Evolutionary conservation across 257 asterid species (phyloP).

Genomic region (Striga asiatica): DNA sequence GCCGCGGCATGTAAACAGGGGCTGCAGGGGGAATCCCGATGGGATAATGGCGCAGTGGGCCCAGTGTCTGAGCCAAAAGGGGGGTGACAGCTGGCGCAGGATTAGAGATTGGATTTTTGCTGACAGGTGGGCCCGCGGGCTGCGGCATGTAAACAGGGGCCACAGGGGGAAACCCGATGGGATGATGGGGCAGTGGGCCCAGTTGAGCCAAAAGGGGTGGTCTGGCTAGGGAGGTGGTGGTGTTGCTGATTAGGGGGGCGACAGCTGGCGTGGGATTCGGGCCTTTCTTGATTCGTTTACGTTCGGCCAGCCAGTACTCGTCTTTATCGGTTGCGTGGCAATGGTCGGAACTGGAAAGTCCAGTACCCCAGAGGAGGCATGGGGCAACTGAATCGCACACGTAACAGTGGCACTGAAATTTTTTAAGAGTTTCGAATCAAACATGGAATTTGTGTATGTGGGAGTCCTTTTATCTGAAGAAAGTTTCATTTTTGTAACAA

Average conservation of each 20-base stretch:
- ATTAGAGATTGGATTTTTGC: too few relatives aligned
- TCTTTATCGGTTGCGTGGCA: conserved; percentile 88
- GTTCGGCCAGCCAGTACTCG: conserved; percentile 52
- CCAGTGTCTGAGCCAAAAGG: too few relatives aligned
- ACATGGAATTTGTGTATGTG: conserved; percentile 4
- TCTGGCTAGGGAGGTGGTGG: conserved; percentile 11
- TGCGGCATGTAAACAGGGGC: too few relatives aligned
- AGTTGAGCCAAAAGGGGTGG: conserved; percentile 6
- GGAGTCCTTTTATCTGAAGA: too few relatives aligned
- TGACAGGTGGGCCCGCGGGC: too few relatives aligned
- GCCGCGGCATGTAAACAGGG: too few relatives aligned
- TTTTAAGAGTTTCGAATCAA: conserved; percentile 9
- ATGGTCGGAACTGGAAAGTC: conserved; percentile 39
- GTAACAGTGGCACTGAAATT: conserved; percentile 90
- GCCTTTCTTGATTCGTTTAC: conserved; percentile 34
- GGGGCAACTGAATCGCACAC: conserved; percentile 90
- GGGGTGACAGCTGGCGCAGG: too few relatives aligned
- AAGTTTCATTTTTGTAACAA: too few relatives aligned
- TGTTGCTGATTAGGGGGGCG: conserved; percentile 6
- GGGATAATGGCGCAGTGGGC: too few relatives aligned
- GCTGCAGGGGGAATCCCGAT: too few relatives aligned
- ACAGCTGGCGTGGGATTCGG: conserved; percentile 20
- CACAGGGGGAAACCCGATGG: too few relatives aligned
- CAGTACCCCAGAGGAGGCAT: conserved; percentile 62
- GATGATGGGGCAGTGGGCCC: conserved; percentile 8